Conservation (phyloP, 257 asterid species). For the Fraxinus anomala region DNA sequence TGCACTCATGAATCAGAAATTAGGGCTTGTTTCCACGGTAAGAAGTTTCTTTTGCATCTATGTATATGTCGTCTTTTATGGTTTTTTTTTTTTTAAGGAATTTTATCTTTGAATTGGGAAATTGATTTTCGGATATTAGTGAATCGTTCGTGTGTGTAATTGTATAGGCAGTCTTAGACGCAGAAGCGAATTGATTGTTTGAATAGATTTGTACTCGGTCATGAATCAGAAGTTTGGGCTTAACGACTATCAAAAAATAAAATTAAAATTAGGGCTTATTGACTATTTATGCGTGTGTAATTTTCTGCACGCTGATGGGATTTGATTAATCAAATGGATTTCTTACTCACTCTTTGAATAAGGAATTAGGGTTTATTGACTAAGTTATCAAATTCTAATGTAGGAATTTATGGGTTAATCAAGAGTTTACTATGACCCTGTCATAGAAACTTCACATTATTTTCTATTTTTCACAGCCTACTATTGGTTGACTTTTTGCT, state of each 20-base stretch:
- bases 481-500: background rate
- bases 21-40: background rate
- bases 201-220: background rate
- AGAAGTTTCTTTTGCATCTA: background rate
- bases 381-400: background rate
- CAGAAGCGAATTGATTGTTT: background rate
- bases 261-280: background rate
- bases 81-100: background rate
- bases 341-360: background rate
- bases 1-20: background rate
- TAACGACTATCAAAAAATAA: background rate
- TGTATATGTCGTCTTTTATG: background rate
- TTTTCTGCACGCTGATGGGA: background rate
- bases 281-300: background rate
- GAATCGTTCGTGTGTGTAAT: background rate
- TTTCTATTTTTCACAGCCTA: background rate
- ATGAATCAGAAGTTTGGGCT: background rate
- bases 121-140: background rate
- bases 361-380: background rate
- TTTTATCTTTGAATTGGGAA: background rate
- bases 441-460: background rate
- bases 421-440: background rate
- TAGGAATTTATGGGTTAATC: background rate
- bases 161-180: background rate
- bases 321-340: background rate